A percentile compares a stretch with the other conserved stretches of the same genome.
Evolutionary conservation across 2,329 filamentous ascomycete genomes (phyloP).

Genomic region (Colletotrichum chrysophilum): DNA sequence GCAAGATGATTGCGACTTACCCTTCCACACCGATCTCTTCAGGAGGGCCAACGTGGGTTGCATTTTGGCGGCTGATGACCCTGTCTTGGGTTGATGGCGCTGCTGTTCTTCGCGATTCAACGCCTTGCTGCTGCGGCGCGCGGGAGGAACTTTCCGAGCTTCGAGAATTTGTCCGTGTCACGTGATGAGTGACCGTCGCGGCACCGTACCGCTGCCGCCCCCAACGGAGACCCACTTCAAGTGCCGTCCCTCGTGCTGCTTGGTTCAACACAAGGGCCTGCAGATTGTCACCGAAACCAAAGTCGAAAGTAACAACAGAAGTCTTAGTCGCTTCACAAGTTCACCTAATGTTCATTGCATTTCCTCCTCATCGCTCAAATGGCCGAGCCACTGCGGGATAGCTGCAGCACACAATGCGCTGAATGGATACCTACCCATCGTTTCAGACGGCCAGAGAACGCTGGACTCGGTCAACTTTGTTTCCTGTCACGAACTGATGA

Average conservation of each 20-base stretch:
- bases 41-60: constrained; percentile 70
- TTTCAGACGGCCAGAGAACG: not conserved
- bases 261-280: not conserved
- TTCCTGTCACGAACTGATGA: not conserved
- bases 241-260: not conserved
- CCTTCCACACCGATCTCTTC: constrained; percentile 88
- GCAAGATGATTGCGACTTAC: constrained; percentile 49
- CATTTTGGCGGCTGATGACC: constrained; percentile 52
- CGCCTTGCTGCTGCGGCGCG: not conserved
- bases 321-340: not conserved
- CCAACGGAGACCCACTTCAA: not conserved
- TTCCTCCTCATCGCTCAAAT: not conserved
- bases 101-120: not conserved
- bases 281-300: not conserved
- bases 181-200: not conserved
- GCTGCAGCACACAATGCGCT: not conserved
- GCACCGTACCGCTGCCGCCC: not conserved
- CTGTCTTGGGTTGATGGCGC: not conserved
- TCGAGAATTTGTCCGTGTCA: constrained; percentile 12
- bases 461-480: not conserved
- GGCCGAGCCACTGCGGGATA: not conserved
- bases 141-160: constrained; percentile 19
- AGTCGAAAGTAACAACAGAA: not conserved
- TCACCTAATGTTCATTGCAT: not conserved
- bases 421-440: not conserved